A percentile compares a stretch with the other conserved stretches of the same genome.
Conservation (phyloP, 2,329 filamentous ascomycete genomes). For the Ceratocystis eucalypticola region DNA sequence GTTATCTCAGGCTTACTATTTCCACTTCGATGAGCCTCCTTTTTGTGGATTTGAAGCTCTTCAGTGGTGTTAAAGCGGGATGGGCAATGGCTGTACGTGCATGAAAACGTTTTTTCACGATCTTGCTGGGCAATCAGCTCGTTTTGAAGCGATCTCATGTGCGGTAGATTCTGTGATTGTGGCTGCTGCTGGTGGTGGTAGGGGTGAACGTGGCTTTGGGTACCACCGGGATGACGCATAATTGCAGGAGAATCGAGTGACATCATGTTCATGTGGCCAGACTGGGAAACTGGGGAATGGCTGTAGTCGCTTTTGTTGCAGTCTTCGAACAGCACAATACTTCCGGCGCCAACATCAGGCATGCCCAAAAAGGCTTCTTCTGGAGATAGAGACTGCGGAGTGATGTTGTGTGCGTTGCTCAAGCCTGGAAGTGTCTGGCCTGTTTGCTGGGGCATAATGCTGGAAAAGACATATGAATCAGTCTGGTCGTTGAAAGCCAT, state of each 20-base stretch:
- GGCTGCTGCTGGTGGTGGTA: not conserved
- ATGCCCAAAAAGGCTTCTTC: not conserved
- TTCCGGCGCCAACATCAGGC: not conserved
- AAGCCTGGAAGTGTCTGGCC: not conserved
- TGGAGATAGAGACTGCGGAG: slow-evolving; percentile 1
- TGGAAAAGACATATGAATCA: not conserved
- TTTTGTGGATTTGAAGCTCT: slow-evolving; percentile 87
- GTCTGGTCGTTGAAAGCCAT: slow-evolving; percentile 1
- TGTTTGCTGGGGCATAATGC: not conserved
- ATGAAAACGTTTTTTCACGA: slow-evolving; percentile 60
- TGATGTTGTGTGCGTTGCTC: slow-evolving; percentile 3
- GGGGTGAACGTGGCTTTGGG: not conserved
- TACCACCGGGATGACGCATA: not conserved
- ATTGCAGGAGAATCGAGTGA: slow-evolving; percentile 9
- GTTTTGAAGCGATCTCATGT: not conserved
- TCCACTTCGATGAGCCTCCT: slow-evolving; percentile 77
- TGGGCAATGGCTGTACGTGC: slow-evolving; percentile 84
- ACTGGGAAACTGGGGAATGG: slow-evolving; percentile 7
- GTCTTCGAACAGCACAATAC: slow-evolving; percentile 1
- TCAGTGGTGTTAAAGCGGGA: slow-evolving; percentile 77
- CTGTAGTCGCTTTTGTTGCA: not conserved
- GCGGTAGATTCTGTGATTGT: not conserved
- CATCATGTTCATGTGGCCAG: not conserved
- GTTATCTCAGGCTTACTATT: slow-evolving; percentile 36
- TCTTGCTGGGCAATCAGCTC: not conserved